phyloP scores from a whole-genome alignment of 495 filamentous ascomycete genomes.

The Sphaerosporella brunnea region DNA sequence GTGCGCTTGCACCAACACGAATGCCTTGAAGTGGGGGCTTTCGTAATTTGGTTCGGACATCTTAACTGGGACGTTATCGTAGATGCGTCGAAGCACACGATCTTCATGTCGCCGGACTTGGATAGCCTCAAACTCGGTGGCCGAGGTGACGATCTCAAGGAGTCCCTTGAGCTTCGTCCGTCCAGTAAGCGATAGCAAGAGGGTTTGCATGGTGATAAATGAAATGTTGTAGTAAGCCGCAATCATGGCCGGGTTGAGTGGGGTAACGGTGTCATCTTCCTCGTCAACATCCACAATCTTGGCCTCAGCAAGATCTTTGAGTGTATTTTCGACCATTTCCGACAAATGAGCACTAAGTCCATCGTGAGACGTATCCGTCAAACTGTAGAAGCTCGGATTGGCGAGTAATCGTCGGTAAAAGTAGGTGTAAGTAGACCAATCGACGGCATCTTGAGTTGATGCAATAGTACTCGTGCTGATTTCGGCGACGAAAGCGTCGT shows the following conservation, averaged over 20 bases:
- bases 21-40: constrained; percentile 95
- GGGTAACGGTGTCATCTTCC: constrained; percentile 78
- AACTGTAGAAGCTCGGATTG: constrained; percentile 90
- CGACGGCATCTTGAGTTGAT: constrained; percentile 92
- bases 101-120: constrained; percentile 92
- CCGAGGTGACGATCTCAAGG: constrained; percentile 90
- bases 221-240: constrained; percentile 98
- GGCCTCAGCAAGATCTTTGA: constrained; percentile 80
- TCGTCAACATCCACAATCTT: constrained; percentile 96
- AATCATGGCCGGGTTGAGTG: constrained; percentile 92
- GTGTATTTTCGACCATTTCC: constrained; percentile 79
- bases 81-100: constrained; percentile 71
- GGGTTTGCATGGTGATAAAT: constrained; percentile 98
- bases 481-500: constrained; percentile 93
- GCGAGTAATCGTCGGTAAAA: constrained; percentile 95
- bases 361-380: constrained; percentile 77
- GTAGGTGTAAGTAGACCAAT: constrained; percentile 96
- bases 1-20: constrained; percentile 88
- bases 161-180: constrained; percentile 91
- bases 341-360: constrained; percentile 87
- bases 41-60: constrained; percentile 71
- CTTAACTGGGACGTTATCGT: constrained; percentile 88
- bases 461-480: constrained; percentile 84
- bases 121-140: constrained; percentile 87
- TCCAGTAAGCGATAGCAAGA: constrained; percentile 78